phyloP scores from a whole-genome alignment of 2,329 filamentous ascomycete genomes.

The Fusarium albosuccineum region DNA sequence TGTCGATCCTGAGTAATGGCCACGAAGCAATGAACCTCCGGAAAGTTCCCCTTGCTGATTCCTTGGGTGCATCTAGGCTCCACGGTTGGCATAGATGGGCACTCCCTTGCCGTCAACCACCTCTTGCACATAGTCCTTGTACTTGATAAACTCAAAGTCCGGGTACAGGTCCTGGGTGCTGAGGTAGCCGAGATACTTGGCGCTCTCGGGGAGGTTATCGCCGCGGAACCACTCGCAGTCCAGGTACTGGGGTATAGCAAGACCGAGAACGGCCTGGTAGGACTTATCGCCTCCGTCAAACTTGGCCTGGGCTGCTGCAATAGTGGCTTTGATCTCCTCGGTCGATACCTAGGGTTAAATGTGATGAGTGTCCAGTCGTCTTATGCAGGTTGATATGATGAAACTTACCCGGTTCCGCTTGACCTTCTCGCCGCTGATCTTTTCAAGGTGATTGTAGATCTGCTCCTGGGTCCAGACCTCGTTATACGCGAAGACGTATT shows the following conservation, averaged over 20 bases:
- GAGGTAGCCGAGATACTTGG: conserved; percentile 32
- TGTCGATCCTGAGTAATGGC: too few relatives aligned
- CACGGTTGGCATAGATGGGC: conserved; percentile 17
- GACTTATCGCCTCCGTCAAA: conserved; percentile 20
- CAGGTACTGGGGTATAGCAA: conserved; percentile 29
- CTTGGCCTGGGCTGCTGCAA: conserved; percentile 10
- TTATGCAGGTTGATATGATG: background rate
- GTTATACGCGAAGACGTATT: conserved; percentile 62
- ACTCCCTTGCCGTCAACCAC: conserved; percentile 23
- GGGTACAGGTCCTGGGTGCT: conserved; percentile 33
- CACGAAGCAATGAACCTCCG: too few relatives aligned
- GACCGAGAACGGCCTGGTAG: background rate
- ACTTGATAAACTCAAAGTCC: conserved; percentile 24
- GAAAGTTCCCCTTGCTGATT: too few relatives aligned
- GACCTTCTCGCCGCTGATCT: conserved; percentile 62
- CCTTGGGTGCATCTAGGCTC: background rate
- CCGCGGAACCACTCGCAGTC: conserved; percentile 33
- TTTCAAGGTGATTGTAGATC: conserved; percentile 60
- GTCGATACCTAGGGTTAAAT: conserved; percentile 14
- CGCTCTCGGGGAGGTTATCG: conserved; percentile 31
- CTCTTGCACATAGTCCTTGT: conserved; percentile 31
- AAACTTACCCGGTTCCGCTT: conserved; percentile 34
- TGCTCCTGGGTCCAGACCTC: conserved; percentile 61
- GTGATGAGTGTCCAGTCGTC: background rate
- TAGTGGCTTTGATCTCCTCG: conserved; percentile 18